Evolutionary conservation across 345 rosid genomes (phyloP).

Genomic region (Eucalyptus tenuipes): DNA sequence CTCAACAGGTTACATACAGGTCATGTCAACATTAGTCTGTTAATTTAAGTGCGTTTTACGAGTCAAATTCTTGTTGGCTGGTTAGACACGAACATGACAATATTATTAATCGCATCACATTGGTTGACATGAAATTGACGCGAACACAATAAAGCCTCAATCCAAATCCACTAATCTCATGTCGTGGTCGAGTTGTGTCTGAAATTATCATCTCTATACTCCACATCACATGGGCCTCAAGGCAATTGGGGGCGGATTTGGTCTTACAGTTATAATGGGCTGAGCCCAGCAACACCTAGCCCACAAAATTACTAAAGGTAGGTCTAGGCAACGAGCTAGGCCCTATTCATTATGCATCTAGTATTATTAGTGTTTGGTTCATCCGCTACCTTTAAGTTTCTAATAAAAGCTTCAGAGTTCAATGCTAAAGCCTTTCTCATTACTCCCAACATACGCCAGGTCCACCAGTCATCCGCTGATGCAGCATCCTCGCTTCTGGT

Average conservation of each 20-base stretch:
- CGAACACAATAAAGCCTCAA: neutral
- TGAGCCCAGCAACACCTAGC: neutral
- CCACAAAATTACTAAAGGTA: neutral
- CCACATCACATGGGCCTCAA: neutral
- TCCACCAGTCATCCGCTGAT: slow-evolving; percentile 80
- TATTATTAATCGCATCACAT: neutral
- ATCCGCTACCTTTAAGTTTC: neutral
- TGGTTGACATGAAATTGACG: neutral
- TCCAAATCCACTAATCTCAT: neutral
- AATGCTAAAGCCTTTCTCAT: neutral
- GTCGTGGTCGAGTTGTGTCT: neutral
- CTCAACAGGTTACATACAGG: neutral
- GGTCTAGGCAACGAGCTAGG: neutral
- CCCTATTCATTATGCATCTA: neutral
- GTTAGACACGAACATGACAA: neutral
- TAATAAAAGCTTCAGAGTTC: neutral
- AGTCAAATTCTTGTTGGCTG: neutral
- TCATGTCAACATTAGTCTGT: neutral
- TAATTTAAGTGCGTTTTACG: neutral
- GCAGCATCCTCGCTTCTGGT: slow-evolving; percentile 89
- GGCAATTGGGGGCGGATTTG: neutral
- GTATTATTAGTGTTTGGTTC: neutral
- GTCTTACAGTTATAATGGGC: neutral
- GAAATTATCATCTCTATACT: neutral
- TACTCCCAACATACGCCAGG: slow-evolving; percentile 17